Base-by-base conservation (phyloP, 2,329 filamentous ascomycete species). In the Apiospora saccharicola region DNA sequence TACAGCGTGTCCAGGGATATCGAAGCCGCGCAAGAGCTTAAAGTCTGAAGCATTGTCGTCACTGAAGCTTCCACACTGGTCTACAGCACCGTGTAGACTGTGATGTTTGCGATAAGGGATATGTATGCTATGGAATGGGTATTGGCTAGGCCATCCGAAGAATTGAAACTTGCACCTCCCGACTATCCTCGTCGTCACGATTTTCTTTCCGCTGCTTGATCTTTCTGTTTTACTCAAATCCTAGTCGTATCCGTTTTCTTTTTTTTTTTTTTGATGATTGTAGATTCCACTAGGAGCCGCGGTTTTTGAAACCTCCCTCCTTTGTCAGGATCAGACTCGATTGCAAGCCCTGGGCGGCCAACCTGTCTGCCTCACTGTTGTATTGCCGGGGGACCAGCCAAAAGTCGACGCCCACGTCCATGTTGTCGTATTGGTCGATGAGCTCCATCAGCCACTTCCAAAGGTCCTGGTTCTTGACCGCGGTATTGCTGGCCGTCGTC, bases 391-490 rank as follows among this genome's bases (percentile, higher is more conserved):
- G 82, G 44, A 89, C 86, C 67, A 76, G 79, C 87, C 86, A 89
- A 75, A 89, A 84, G 51, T 80, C 73, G n/a, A 89, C 78, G 10
- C 75, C 71, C 34, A 86, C 57, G 0, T 82, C 82, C 0, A 68
- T 0, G 0, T 77, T 74, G 4, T 79, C 30, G 69, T 67, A 75
- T 61, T 64, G 72, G 73, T 86, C 83, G 1, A 83, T 72, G 69
- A 85, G 81, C 0, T 80, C 81, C 19, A 88, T 78, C 3, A 90
- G 77, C 16, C 78, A 73, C 75, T 88, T 79, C 86, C 88, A 90
- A 24, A 90, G 73, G 72, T 90, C 87, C 72, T 77, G 80, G 72
- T 90, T 89, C 76, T 85, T 85, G 68, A 89, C 85, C 0, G 75
- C 72, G 0, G 19, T 74, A 0, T 80, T 78, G 2, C 68, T 72